Evolutionary conservation across 2,329 filamentous ascomycete species (phyloP).

Genomic region (Colletotrichum eremochloae): DNA sequence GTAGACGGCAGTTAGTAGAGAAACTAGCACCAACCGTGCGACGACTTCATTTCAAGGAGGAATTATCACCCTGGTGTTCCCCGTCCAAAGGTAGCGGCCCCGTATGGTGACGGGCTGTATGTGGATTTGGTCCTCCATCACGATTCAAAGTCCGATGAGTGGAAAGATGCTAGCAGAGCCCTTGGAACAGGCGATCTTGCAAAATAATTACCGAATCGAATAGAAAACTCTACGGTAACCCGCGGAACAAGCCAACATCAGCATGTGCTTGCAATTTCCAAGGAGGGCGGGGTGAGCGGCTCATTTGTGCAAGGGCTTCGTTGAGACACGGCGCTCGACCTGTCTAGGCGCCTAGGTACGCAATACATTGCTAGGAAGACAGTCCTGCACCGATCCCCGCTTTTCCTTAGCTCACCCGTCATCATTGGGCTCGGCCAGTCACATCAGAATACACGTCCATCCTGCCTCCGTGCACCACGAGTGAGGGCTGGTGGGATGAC

Average conservation of each 20-base stretch:
- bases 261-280: neutral
- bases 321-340: neutral
- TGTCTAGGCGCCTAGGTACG: neutral
- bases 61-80: neutral
- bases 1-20: neutral
- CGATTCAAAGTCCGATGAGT: neutral
- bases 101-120: neutral
- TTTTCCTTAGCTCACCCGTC: neutral
- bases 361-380: neutral
- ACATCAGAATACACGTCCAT: neutral
- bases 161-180: neutral
- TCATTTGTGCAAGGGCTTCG: neutral
- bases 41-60: too few species aligned
- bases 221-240: neutral
- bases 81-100: constrained; percentile 1
- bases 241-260: neutral
- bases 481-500: neutral
- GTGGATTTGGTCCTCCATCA: neutral
- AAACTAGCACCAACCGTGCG: neutral
- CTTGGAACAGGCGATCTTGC: neutral
- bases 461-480: neutral
- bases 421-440: neutral
- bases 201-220: neutral
- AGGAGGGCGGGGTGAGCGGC: neutral
- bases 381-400: neutral